Percentiles rank a stretch among this genome's conserved stretches.
These are phyloP conservation scores for Barnettozyma sucrosica DNA, from an alignment of 805 yeast genomes.

Conservation along the genomic window DNA sequence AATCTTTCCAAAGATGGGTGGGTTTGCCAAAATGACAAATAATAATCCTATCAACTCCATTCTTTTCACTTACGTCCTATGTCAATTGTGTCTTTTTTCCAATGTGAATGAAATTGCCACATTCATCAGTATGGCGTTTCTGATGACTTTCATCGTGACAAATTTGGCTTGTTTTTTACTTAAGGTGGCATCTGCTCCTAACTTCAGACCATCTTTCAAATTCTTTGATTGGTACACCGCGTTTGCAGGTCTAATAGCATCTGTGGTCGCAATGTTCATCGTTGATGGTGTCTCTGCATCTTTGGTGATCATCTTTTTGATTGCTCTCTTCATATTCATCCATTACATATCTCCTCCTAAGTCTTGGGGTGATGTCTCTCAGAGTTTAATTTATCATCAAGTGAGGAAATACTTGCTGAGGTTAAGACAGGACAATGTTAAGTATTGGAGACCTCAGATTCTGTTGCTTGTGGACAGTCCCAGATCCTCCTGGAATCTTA, in stretches of 20 bases:
- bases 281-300: slow-evolving; percentile 91
- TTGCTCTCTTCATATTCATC: slow-evolving; percentile 65
- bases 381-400: slow-evolving; percentile 90
- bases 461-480: slow-evolving; percentile 87
- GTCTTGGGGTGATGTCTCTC: slow-evolving; percentile 98
- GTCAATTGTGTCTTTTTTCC: slow-evolving; percentile 81
- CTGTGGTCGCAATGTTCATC: slow-evolving; percentile 83
- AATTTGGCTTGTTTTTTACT: slow-evolving; percentile 89
- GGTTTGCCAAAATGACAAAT: slow-evolving; percentile 48
- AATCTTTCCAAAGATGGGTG: slow-evolving; percentile 71
- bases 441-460: slow-evolving; percentile 98
- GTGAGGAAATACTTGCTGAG: slow-evolving; percentile 85
- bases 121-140: slow-evolving; percentile 92
- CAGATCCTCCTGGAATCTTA: slow-evolving; percentile 83
- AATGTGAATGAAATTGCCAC: slow-evolving; percentile 93
- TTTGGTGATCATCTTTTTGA: slow-evolving; percentile 58
- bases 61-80: slow-evolving; percentile 69
- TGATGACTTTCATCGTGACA: slow-evolving; percentile 93
- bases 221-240: slow-evolving; percentile 85
- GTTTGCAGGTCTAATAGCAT: slow-evolving; percentile 59
- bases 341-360: slow-evolving; percentile 93
- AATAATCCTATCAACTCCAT: slow-evolving; percentile 63
- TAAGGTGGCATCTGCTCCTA: slow-evolving; percentile 92
- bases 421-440: slow-evolving; percentile 85
- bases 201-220: slow-evolving; percentile 91